Base-by-base conservation (phyloP, 768 basidiomycete species). In the Tulasnella sp. region DNA sequence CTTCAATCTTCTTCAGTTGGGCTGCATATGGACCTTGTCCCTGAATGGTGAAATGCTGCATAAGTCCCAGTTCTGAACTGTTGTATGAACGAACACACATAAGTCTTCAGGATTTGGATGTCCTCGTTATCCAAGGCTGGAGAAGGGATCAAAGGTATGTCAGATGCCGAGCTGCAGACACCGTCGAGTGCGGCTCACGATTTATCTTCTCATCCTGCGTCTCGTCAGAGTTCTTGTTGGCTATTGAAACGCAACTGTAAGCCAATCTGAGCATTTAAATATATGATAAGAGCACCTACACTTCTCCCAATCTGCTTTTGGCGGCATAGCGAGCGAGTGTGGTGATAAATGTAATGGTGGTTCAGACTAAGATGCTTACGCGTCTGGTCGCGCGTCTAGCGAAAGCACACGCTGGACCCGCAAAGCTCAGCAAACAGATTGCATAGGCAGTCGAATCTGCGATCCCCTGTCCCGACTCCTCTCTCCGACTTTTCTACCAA, bases 271-370 rank as follows among this genome's bases (percentile, higher is more conserved):
- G 16, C 42, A 19, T 4, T 16, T 12, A 32, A 11, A 22, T 59
- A 47, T 8, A 22, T 19, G n/a, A 35, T 26, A n/a, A 42, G 66
- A 35, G 32, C 35, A 73, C 75, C 81, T 86, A 96, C 95, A 98
- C 82, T 98, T 98, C 82, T 99, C 96, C 96, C 96, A 98, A 81
- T 99, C 92, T 94, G 92, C 86, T 91, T 96, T 96, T 44, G 96
- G 94, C 62, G 96, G 86, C 96, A 98, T 97, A 52, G 40, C 76
- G n/a, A 67, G 47, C 42, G 70, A 62, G 34, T 8, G 52, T 72
- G 37, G 26, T 40, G 65, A 62, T 8, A 39, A 66, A 12, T 41
- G 71, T 64, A 47, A 29, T 52, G 14, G 71, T 65, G 71, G 71
- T 72, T 64, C 36, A 39, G 64, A 42, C 36, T 72, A 39, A 66